These are phyloP conservation scores for Euphorbia corollata DNA, from an alignment of 441 rosid species.

Conservation along the genomic window DNA sequence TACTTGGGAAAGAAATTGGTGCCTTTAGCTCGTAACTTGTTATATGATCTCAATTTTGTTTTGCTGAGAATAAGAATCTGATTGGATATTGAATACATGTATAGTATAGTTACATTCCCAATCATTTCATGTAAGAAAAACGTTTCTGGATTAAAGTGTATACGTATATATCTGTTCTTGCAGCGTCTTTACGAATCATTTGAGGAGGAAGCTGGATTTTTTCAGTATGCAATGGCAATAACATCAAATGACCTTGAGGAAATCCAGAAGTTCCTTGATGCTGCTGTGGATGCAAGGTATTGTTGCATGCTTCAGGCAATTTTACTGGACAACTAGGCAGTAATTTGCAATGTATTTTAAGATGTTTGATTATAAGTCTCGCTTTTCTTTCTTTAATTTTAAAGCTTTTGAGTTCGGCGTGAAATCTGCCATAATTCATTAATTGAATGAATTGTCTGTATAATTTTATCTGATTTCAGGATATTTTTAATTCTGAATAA, in stretches of 20 bases:
- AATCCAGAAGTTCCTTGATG: slow-evolving; percentile 79
- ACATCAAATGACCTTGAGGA: slow-evolving; percentile 84
- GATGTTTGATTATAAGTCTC: no score
- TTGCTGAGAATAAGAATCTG: background rate
- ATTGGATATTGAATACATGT: background rate
- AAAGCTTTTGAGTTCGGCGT: no score
- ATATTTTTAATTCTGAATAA: background rate
- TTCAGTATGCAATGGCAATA: slow-evolving; percentile 81
- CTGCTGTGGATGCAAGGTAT: slow-evolving; percentile 79
- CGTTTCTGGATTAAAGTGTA: background rate
- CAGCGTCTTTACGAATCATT: slow-evolving; percentile 72
- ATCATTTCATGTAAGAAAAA: background rate
- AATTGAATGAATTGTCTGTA: background rate
- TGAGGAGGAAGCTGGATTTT: slow-evolving; percentile 67
- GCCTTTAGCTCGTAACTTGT: background rate
- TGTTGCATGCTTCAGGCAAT: slow-evolving; percentile 21
- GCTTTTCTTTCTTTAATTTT: no score
- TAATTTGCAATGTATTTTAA: background rate
- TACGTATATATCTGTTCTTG: slow-evolving; percentile 17
- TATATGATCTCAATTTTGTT: background rate
- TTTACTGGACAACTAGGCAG: slow-evolving; percentile 3
- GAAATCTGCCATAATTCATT: background rate
- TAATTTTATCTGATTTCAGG: background rate
- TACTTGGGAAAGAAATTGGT: background rate
- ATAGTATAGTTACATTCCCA: background rate